phyloP scores from a whole-genome alignment of 495 filamentous ascomycete species.

The Penicillium arizonense region DNA sequence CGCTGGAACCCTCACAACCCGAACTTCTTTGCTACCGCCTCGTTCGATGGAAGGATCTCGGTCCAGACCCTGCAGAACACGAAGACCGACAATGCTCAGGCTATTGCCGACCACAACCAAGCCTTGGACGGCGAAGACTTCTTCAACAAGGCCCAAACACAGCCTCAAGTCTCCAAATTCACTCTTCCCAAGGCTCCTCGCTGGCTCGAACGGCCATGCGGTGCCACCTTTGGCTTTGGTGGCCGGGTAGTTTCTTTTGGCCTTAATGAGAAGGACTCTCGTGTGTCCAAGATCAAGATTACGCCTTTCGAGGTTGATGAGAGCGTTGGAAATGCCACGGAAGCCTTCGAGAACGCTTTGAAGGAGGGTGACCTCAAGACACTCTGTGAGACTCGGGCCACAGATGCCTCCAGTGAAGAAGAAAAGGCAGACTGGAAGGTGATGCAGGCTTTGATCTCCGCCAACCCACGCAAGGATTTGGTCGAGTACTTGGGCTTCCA shows the following conservation, averaged over 20 bases:
- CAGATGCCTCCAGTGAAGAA: constrained; percentile 72
- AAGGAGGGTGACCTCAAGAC: constrained; percentile 70
- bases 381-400: constrained; percentile 79
- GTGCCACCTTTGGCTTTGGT: constrained; percentile 93
- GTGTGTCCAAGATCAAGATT: constrained; percentile 77
- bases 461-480: constrained; percentile 75
- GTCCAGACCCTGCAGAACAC: constrained; percentile 94
- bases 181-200: constrained; percentile 81
- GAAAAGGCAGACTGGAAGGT: constrained; percentile 96
- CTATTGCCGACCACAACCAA: constrained; percentile 59
- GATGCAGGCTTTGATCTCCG: constrained; percentile 81
- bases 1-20: constrained; percentile 94
- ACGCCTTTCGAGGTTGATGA: constrained; percentile 86
- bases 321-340: constrained; percentile 76
- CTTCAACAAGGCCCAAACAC: constrained; percentile 88
- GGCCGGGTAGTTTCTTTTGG: constrained; percentile 85
- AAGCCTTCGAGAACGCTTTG: constrained; percentile 82
- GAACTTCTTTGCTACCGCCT: constrained; percentile 85
- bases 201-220: constrained; percentile 84
- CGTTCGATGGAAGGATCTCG: constrained; percentile 92
- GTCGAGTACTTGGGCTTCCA: constrained; percentile 85
- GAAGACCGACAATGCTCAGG: constrained; percentile 47
- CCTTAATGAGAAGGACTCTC: constrained; percentile 56
- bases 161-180: constrained; percentile 86
- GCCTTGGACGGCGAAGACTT: constrained; percentile 90